Conservation (phyloP, 306 rosid genomes). For the Ceratonia siliqua region DNA sequence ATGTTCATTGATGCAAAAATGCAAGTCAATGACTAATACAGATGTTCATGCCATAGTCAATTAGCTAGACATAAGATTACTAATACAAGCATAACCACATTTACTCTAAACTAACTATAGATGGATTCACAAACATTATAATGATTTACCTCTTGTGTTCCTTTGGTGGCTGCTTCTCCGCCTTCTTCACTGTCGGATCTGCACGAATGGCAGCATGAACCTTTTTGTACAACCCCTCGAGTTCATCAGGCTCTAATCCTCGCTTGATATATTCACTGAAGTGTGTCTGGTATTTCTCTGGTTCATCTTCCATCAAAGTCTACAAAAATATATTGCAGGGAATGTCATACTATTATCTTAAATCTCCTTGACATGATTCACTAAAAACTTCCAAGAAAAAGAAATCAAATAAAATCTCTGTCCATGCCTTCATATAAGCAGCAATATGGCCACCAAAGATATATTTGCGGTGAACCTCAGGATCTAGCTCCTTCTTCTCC, state of each 20-base stretch:
- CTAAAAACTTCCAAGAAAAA: background rate
- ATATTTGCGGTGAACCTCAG: constrained; percentile 82
- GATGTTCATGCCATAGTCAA: too few species aligned
- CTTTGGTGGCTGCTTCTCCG: background rate
- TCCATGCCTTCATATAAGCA: constrained; percentile 62
- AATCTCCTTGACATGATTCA: background rate
- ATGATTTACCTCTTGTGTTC: background rate
- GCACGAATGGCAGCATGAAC: constrained; percentile 91
- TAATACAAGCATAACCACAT: too few species aligned
- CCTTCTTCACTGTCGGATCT: background rate
- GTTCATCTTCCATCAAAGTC: constrained; percentile 76
- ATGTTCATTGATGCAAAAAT: too few species aligned
- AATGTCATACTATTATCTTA: background rate
- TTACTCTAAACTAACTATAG: too few species aligned
- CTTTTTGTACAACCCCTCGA: constrained; percentile 71
- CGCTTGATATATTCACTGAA: constrained; percentile 73
- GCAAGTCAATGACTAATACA: too few species aligned
- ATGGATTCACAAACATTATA: background rate
- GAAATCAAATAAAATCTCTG: background rate
- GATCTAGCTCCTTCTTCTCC: constrained; percentile 70
- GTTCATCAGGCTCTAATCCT: constrained; percentile 59
- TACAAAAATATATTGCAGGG: constrained; percentile 11
- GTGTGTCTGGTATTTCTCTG: constrained; percentile 79
- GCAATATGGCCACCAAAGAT: constrained; percentile 79
- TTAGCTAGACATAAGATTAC: too few species aligned